Evolutionary conservation across 805 yeast genomes (phyloP), one percentile per base, ranked within the genome.

Genomic region (Ogataea trehaloabstinens): DNA sequence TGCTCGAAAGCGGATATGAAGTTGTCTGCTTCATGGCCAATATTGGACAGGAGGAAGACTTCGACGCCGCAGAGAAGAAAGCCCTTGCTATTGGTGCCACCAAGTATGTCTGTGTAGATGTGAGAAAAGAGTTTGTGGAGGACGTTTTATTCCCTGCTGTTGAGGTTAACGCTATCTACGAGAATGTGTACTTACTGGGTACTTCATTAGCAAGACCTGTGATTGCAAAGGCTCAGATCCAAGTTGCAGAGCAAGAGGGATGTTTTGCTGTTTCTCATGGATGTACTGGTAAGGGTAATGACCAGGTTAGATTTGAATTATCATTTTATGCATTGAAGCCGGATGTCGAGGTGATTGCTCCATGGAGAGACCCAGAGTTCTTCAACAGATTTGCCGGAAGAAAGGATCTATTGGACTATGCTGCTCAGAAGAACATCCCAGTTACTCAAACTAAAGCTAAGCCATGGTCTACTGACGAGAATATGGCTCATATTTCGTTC

Each of bases 401-500:
- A 80, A 86, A 87, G 58, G 99, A 89, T 64, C 74, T 93, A 62
- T 77, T 93, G 58, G 96, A 85, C 31, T 93, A 93, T 64, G 96
- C 99, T 48, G 93, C 85, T 40, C 78, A 77, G 55, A 93, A 93
- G 77, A 79, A 76, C 56, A 93, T 93, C 53, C 95, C 95, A 49
- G 99, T 93, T 42, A 74, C 95, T 35, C 99, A 93, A 74, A 93
- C 99, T 53, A 89, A 89, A 69, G 88, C 98, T 51, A 93, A 93
- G 75, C 99, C 99, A 55, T 93, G 99, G 99, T 90, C 98, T 25
- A 93, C 99, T 42, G 99, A 93, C 66, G 99, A 93, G 74, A 93
- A 93, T 78, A 73, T 91, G 80, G 99, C 98, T 33, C 99, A 93
- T 70, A 93, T 93, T 66, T 91, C 98, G 28, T 93, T 86, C 66